Percentiles rank a stretch among this genome's conserved stretches.
Evolutionary conservation across 805 yeast species (phyloP).

Genomic region (Monosporozyma siamensis): DNA sequence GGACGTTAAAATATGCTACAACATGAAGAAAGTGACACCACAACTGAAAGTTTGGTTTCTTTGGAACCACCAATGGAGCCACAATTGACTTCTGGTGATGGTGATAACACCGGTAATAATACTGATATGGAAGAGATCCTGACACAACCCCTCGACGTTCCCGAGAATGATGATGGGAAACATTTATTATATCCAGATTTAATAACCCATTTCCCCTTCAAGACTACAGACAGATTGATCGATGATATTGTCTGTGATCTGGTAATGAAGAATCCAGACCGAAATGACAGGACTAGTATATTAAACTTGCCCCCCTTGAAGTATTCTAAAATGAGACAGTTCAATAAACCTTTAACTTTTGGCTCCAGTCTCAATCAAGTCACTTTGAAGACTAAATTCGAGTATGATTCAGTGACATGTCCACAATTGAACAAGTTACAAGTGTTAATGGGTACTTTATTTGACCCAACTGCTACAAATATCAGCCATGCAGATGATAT

Average conservation of each 20-base stretch:
- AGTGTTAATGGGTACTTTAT: slow-evolving; percentile 25
- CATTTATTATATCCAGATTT: slow-evolving; percentile 19
- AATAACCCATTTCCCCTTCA: slow-evolving; percentile 32
- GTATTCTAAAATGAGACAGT: slow-evolving; percentile 25
- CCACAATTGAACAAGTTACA: slow-evolving; percentile 24
- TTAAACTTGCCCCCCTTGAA: slow-evolving; percentile 22
- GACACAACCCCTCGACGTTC: background rate
- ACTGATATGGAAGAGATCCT: background rate
- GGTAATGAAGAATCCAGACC: slow-evolving; percentile 16
- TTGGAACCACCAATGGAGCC: background rate
- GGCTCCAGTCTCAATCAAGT: slow-evolving; percentile 27
- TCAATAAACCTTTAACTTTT: slow-evolving; percentile 15
- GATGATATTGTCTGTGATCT: slow-evolving; percentile 49
- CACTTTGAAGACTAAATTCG: slow-evolving; percentile 21
- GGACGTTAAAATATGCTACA: background rate
- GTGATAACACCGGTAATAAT: too few relatives aligned
- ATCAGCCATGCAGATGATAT: slow-evolving; percentile 10
- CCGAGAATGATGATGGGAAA: slow-evolving; percentile 21
- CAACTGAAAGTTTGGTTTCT: background rate
- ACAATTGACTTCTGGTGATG: background rate
- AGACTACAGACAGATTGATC: slow-evolving; percentile 57
- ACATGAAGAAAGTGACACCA: background rate
- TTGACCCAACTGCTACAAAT: slow-evolving; percentile 4
- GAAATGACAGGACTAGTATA: slow-evolving; percentile 19
- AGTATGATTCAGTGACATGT: slow-evolving; percentile 22